Evolutionary conservation across 2,329 filamentous ascomycete genomes (phyloP).

Genomic region (Fusarium subtropicale): DNA sequence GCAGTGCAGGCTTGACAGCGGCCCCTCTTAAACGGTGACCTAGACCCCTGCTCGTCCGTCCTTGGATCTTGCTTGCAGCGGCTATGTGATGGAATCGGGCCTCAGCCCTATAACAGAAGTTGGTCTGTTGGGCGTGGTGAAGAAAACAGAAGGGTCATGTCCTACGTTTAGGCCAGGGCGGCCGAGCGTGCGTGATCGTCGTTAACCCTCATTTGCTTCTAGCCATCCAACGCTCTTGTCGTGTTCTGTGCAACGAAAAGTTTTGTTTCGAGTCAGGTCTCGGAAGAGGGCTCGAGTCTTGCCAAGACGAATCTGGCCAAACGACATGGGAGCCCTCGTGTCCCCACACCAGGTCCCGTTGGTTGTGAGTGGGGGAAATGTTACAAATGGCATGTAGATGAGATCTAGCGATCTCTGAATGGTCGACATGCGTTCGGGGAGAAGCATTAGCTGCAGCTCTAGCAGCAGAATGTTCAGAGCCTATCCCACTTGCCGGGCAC

Average conservation of each 20-base stretch:
- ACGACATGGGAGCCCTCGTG: constrained; percentile 15
- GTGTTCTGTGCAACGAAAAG: neutral
- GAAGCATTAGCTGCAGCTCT: constrained; percentile 28
- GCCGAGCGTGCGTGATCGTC: neutral
- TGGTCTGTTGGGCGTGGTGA: constrained; percentile 1
- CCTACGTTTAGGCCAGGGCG: neutral
- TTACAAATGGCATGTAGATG: constrained; percentile 29
- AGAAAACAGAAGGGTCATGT: neutral
- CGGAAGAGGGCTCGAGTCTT: constrained; percentile 4
- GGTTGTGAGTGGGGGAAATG: constrained; percentile 10
- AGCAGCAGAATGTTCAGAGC: constrained; percentile 14
- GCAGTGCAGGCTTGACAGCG: constrained; percentile 33
- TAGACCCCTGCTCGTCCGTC: constrained; percentile 16
- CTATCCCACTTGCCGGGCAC: constrained; percentile 10
- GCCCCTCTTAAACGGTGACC: constrained; percentile 16
- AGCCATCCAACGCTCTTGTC: neutral
- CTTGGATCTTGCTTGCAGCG: constrained; percentile 38
- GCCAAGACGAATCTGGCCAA: constrained; percentile 27
- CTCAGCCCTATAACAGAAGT: constrained; percentile 37
- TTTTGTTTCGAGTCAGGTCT: constrained; percentile 12
- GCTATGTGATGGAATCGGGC: constrained; percentile 23
- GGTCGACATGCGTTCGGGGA: constrained; percentile 22
- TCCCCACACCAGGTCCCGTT: constrained; percentile 21
- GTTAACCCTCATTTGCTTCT: neutral
- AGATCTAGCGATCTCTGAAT: constrained; percentile 30